Conservation (phyloP, 2,329 filamentous ascomycete species). For the Acrocalymma vagum region DNA sequence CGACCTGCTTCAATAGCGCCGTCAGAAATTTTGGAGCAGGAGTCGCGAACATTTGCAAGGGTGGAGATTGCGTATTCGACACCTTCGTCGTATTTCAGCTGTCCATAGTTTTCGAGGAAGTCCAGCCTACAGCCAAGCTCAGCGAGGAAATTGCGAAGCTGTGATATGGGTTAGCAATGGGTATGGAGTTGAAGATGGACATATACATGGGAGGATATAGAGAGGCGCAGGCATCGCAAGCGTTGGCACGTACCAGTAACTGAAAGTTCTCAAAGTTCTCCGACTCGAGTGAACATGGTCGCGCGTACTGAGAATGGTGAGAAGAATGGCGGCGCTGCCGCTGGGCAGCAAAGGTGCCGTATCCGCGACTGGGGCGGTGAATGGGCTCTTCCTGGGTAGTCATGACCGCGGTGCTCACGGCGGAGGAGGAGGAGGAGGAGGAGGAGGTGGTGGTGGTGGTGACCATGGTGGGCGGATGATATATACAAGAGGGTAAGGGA, state of each 20-base stretch:
- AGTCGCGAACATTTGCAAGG: constrained; percentile 83
- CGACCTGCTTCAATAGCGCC: constrained; percentile 89
- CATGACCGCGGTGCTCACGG: constrained; percentile 45
- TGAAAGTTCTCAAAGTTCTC: constrained; percentile 61
- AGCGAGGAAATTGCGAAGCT: constrained; percentile 82
- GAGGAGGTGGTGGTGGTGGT: no score
- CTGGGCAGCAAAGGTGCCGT: constrained; percentile 43
- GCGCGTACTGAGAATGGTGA: constrained; percentile 51
- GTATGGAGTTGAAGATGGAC: no score
- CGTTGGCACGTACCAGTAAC: constrained; percentile 41
- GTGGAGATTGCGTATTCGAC: constrained; percentile 87
- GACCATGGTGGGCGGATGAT: no score
- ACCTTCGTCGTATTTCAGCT: constrained; percentile 82
- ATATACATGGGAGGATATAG: no score
- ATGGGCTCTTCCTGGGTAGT: constrained; percentile 54
- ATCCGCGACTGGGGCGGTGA: constrained; percentile 43
- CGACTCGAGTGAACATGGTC: constrained; percentile 54
- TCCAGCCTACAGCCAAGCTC: constrained; percentile 89
- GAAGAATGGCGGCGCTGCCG: constrained; percentile 57
- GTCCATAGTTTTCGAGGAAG: constrained; percentile 86
- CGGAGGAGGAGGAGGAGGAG: no score
- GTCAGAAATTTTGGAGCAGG: constrained; percentile 89
- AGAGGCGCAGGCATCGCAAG: not conserved
- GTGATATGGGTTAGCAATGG: constrained; percentile 24
- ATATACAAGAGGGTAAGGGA: no score